These are phyloP conservation scores for Rhizopogon sp. DNA, from an alignment of 768 basidiomycete species.

Conservation along the genomic window DNA sequence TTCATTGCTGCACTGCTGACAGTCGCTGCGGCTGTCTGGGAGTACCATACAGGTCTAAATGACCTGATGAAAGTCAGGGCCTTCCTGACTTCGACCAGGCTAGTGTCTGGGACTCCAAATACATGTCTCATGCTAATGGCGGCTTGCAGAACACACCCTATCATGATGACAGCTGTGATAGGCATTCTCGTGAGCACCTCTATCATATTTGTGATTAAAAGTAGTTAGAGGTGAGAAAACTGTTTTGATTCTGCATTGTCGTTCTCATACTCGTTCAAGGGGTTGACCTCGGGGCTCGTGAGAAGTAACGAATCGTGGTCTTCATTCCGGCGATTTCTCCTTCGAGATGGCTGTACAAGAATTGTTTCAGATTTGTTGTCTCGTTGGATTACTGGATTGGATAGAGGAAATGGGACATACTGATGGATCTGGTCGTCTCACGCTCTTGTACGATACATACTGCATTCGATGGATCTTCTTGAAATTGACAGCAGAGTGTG, in stretches of 20 bases:
- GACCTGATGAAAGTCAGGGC: conserved; percentile 56
- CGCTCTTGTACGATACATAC: neutral
- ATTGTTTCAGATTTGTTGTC: neutral
- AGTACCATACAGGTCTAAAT: conserved; percentile 54
- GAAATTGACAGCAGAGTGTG: neutral
- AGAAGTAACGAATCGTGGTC: neutral
- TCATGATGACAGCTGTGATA: conserved; percentile 46
- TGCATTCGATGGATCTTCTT: neutral
- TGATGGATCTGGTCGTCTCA: neutral
- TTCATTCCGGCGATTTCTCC: neutral
- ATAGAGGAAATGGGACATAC: neutral
- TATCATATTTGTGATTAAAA: conserved; percentile 41
- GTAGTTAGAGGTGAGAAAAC: conserved; percentile 3
- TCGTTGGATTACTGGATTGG: neutral
- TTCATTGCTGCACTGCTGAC: conserved; percentile 48
- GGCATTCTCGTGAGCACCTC: conserved; percentile 47
- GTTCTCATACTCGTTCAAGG: neutral
- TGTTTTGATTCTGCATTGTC: neutral
- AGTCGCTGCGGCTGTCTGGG: conserved; percentile 57
- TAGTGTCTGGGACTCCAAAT: conserved; percentile 25
- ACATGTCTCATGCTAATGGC: neutral
- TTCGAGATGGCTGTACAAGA: neutral
- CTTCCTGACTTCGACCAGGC: conserved; percentile 57
- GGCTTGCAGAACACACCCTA: conserved; percentile 42
- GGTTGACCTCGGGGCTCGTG: neutral